Evolutionary conservation across 2,329 filamentous ascomycete species (phyloP), one percentile per base, ranked within the genome.

Genomic region (Pseudogymnoascus verrucosus): DNA sequence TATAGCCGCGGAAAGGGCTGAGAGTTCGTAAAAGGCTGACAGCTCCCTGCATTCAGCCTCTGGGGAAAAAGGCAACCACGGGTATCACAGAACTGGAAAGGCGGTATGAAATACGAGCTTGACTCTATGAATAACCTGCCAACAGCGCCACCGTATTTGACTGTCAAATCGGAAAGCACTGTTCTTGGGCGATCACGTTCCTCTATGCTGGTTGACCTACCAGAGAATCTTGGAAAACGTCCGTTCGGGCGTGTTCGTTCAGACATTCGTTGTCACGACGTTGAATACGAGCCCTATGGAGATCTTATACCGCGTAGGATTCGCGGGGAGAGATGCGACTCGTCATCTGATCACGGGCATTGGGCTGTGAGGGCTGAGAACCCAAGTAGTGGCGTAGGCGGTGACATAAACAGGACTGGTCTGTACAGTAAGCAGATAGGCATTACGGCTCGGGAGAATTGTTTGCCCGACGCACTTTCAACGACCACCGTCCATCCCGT

Each of bases 121-220:
- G 51, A 57, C n/a, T 57, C 51, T 57, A 57, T 57, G 51, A 57
- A 57, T 57, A 57, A 57, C 51, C 51, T 57, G 51, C 51, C 51
- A 57, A 57, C 51, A 57, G 26, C 51, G 26, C 51, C 51, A 57
- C 34, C 51, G n/a, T 57, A 57, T 57, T 19, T 10, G 10, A 28
- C 26, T 4, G 28, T 57, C 51, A 57, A 57, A 57, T 57, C 51
- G 51, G 51, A 57, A 19, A 12, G 51, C 51, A 10, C 10, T 57
- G 47, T 19, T 57, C 21, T 57, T 34, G 4, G 28, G 26, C 51
- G 51, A 57, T 57, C 51, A 34, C 10, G 26, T 28, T 57, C 26
- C 34, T 8, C 28, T 34, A 14, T 34, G 51, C 10, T 57, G 28
- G 51, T 57, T 57, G 51, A 57, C 51, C 51, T 57, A 57, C 51